Conservation (phyloP, 2,329 filamentous ascomycete genomes). For the Verticillium nonalfalfae region DNA sequence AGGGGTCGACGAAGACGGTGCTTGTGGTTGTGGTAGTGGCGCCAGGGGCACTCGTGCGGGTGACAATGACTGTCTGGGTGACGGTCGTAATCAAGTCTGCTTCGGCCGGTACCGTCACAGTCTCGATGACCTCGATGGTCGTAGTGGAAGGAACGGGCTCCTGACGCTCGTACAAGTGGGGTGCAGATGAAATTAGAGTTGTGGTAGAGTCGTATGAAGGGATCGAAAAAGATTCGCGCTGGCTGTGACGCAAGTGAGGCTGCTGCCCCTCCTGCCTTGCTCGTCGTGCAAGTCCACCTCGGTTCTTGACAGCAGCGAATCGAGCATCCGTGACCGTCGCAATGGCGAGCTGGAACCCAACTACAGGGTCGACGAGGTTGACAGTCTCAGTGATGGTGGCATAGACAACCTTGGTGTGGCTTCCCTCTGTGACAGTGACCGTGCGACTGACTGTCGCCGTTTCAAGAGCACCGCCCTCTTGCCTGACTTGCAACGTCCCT, state of each 20-base stretch:
- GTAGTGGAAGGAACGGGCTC: not conserved
- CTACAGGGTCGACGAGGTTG: slow-evolving; percentile 16
- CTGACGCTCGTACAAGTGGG: not conserved
- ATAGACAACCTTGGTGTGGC: slow-evolving; percentile 9
- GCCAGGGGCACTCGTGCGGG: not conserved
- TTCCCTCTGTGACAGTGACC: slow-evolving; percentile 11
- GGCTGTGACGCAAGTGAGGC: not conserved
- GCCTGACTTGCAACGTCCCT: not conserved
- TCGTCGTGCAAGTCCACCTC: not conserved
- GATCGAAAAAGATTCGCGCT: not conserved
- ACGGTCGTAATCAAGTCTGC: not conserved
- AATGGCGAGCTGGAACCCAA: slow-evolving; percentile 16
- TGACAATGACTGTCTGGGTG: not conserved
- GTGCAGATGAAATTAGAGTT: not conserved
- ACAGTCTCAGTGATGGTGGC: slow-evolving; percentile 15
- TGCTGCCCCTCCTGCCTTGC: not conserved
- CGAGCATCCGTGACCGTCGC: slow-evolving; percentile 14
- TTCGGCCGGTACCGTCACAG: not conserved
- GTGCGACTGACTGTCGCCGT: slow-evolving; percentile 11
- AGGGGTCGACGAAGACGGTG: not conserved
- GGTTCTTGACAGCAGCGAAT: slow-evolving; percentile 4
- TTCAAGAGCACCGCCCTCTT: not conserved
- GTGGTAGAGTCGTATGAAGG: not conserved
- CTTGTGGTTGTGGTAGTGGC: not conserved
- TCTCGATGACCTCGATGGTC: not conserved